Percentiles rank a stretch among this genome's conserved stretches.
Evolutionary conservation across 2,329 filamentous ascomycete genomes (phyloP).

Genomic region (Hypoxylon sp.): DNA sequence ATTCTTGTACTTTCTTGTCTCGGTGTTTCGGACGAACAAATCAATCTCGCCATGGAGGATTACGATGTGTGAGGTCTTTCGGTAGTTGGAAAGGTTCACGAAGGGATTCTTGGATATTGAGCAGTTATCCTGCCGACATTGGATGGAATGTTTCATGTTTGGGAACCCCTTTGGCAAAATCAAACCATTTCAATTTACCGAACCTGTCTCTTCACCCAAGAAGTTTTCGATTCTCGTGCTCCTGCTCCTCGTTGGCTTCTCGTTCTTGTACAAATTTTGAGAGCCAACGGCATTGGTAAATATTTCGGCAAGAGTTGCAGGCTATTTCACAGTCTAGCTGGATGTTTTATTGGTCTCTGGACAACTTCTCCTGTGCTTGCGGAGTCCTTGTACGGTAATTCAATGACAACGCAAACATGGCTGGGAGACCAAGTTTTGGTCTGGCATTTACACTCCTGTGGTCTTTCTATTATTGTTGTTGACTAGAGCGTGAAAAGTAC

Average conservation of each 20-base stretch:
- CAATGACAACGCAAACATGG: conserved; percentile 47
- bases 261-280: conserved; percentile 48
- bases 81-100: conserved; percentile 43
- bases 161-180: conserved; percentile 44
- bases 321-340: conserved; percentile 33
- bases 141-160: conserved; percentile 30
- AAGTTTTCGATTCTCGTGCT: conserved; percentile 47
- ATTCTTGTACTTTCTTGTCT: conserved; percentile 63
- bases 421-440: conserved; percentile 54
- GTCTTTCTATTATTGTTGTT: neutral
- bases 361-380: conserved; percentile 40
- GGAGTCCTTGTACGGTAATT: conserved; percentile 47
- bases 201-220: conserved; percentile 45
- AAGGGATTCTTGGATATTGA: conserved; percentile 38
- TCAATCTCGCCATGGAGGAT: conserved; percentile 55
- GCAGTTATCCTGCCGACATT: conserved; percentile 30
- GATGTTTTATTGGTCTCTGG: conserved; percentile 55
- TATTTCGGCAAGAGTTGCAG: conserved; percentile 30
- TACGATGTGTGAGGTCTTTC: conserved; percentile 57
- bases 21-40: conserved; percentile 54
- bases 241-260: conserved; percentile 34
- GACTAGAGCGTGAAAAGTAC: neutral
- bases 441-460: conserved; percentile 35
- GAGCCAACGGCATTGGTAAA: conserved; percentile 31
- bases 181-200: conserved; percentile 45